A percentile compares a stretch with the other conserved stretches of the same genome.
Evolutionary conservation across 2,329 filamentous ascomycete species (phyloP).

Genomic region (Chaetomiaceae sp.): DNA sequence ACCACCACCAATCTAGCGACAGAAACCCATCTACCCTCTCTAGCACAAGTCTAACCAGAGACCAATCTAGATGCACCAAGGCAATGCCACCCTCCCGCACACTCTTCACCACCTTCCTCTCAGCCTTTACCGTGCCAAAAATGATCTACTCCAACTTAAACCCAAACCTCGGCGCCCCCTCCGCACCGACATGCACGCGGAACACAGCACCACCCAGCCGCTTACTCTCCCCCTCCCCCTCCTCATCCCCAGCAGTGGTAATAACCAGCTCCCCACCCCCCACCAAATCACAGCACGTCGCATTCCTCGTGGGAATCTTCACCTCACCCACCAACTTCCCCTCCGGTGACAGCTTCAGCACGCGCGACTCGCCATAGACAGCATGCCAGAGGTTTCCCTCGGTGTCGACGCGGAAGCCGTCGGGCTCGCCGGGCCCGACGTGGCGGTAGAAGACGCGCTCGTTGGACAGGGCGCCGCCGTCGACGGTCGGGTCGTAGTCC

Average conservation of each 20-base stretch:
- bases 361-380: conserved; percentile 71
- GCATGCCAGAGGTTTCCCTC: conserved; percentile 88
- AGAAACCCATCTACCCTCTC: too few species aligned
- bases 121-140: background rate
- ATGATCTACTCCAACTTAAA: conserved; percentile 28
- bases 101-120: background rate
- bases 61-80: too few species aligned
- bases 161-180: conserved; percentile 63
- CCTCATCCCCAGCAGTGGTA: conserved; percentile 67
- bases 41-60: too few species aligned
- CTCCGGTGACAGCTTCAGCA: conserved; percentile 66
- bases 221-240: conserved; percentile 58
- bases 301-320: conserved; percentile 68
- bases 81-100: too few species aligned
- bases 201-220: conserved; percentile 68
- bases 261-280: conserved; percentile 71
- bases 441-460: conserved; percentile 70
- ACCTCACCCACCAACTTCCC: conserved; percentile 72
- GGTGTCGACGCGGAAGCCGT: conserved; percentile 79
- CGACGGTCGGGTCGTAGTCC: conserved; percentile 64
- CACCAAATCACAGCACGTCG: conserved; percentile 77
- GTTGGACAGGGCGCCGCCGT: conserved; percentile 59
- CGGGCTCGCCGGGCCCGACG: conserved; percentile 62
- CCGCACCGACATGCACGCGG: conserved; percentile 69
- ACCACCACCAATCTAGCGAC: too few species aligned